A percentile compares a stretch with the other conserved stretches of the same genome.
These are phyloP conservation scores for Arthrobotrys iridis DNA, from an alignment of 2,329 filamentous ascomycete species.

Conservation along the genomic window DNA sequence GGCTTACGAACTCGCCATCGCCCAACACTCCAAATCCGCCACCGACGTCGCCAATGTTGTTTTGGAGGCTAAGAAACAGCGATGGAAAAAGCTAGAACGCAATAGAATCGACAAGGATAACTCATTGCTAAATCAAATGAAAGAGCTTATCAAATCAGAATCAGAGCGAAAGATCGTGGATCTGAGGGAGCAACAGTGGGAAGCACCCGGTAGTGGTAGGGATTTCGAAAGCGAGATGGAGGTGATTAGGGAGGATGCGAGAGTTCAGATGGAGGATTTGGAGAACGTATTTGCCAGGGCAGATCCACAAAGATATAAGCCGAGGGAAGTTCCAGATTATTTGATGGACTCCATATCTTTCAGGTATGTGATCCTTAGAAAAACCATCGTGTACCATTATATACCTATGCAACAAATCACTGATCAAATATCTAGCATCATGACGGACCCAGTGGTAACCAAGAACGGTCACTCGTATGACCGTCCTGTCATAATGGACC, in stretches of 20 bases:
- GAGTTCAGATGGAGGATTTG: conserved; percentile 60
- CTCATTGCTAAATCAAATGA: conserved; percentile 71
- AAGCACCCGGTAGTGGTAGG: conserved; percentile 64
- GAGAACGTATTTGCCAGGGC: conserved; percentile 67
- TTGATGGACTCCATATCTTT: conserved; percentile 80
- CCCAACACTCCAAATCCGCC: conserved; percentile 73
- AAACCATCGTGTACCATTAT: background rate
- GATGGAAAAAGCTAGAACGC: conserved; percentile 81
- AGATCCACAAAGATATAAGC: conserved; percentile 63
- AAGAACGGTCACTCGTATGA: conserved; percentile 93
- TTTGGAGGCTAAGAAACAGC: conserved; percentile 81
- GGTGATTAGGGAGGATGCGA: conserved; percentile 66
- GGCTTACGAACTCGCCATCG: conserved; percentile 77
- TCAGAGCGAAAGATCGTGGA: conserved; percentile 63
- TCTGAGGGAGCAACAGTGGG: conserved; percentile 63
- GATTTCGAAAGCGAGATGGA: conserved; percentile 52
- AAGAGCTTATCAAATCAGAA: conserved; percentile 66
- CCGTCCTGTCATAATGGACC: conserved; percentile 82
- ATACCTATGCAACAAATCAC: background rate
- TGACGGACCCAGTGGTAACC: conserved; percentile 76
- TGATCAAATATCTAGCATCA: conserved; percentile 64
- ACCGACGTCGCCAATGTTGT: conserved; percentile 77
- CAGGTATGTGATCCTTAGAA: conserved; percentile 55
- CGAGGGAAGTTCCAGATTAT: conserved; percentile 76
- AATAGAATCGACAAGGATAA: conserved; percentile 68